Evolutionary conservation across 2,329 filamentous ascomycete genomes (phyloP).

Genomic region (Pseudopithomyces chartarum): DNA sequence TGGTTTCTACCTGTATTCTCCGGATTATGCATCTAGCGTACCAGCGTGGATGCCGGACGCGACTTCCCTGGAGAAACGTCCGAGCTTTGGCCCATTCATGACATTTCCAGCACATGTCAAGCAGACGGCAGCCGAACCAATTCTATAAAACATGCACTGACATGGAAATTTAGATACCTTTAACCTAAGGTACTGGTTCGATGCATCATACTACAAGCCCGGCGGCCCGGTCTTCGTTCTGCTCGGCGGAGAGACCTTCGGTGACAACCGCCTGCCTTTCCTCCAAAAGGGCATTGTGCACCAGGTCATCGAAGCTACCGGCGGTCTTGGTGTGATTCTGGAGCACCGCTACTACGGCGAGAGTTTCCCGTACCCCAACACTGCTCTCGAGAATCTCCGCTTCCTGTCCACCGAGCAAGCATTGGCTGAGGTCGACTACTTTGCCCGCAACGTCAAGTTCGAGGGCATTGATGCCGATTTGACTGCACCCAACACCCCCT

Average conservation of each 20-base stretch:
- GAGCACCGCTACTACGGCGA: slow-evolving; percentile 88
- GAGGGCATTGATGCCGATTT: slow-evolving; percentile 69
- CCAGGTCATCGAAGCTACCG: slow-evolving; percentile 67
- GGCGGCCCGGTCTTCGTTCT: slow-evolving; percentile 84
- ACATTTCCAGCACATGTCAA: neutral
- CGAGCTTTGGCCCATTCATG: neutral
- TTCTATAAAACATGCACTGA: neutral
- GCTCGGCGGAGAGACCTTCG: slow-evolving; percentile 72
- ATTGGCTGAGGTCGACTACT: slow-evolving; percentile 80
- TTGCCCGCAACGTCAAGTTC: slow-evolving; percentile 74
- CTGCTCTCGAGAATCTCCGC: slow-evolving; percentile 72
- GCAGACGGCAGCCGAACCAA: too few species aligned
- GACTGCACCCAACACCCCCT: slow-evolving; percentile 68
- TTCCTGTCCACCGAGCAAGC: slow-evolving; percentile 86
- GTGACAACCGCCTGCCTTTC: slow-evolving; percentile 66
- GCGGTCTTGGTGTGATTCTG: slow-evolving; percentile 78
- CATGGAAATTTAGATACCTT: slow-evolving; percentile 54
- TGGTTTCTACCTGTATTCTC: too few species aligned
- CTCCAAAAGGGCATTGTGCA: slow-evolving; percentile 79
- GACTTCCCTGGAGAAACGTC: neutral
- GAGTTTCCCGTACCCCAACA: slow-evolving; percentile 70
- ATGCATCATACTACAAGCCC: slow-evolving; percentile 72
- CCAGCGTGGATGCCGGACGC: too few species aligned
- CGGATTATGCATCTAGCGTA: neutral
- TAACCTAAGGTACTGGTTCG: slow-evolving; percentile 81